phyloP scores from a whole-genome alignment of 1,284 basidiomycete species.

The Pyrrhoderma lamaoense region DNA sequence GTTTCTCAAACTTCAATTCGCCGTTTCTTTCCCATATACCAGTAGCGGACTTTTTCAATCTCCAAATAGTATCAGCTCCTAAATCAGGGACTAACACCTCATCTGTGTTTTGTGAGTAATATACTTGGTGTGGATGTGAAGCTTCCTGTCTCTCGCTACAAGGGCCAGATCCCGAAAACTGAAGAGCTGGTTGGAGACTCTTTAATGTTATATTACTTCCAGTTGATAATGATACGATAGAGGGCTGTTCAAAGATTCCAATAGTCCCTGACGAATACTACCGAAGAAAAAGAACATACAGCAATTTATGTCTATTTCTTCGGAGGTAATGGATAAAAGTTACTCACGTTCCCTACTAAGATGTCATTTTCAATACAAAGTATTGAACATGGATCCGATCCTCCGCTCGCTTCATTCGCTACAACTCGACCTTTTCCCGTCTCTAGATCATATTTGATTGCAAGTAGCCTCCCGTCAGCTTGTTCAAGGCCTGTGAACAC shows the following conservation, averaged over 20 bases:
- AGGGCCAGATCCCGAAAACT: constrained; percentile 48
- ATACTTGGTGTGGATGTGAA: constrained; percentile 66
- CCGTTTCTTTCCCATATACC: constrained; percentile 42
- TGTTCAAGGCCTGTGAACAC: constrained; percentile 52
- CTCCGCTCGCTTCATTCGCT: constrained; percentile 43
- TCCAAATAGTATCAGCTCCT: constrained; percentile 58
- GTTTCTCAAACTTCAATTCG: constrained; percentile 33
- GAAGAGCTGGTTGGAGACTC: constrained; percentile 24
- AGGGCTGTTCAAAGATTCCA: constrained; percentile 2
- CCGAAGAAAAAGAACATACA: background rate
- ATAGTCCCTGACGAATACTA: constrained; percentile 15
- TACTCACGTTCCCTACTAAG: constrained; percentile 61
- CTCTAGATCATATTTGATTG: constrained; percentile 41
- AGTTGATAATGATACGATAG: background rate
- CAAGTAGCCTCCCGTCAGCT: constrained; percentile 48
- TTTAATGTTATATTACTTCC: background rate
- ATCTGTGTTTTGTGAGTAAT: constrained; percentile 28
- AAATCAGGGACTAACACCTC: constrained; percentile 68
- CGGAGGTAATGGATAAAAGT: no score
- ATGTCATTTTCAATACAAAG: constrained; percentile 43
- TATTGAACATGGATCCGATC: constrained; percentile 54
- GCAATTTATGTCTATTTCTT: background rate
- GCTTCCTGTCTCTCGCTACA: constrained; percentile 51
- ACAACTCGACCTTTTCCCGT: constrained; percentile 39
- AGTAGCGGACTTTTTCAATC: constrained; percentile 36